These are phyloP conservation scores for Colletotrichum costaricense DNA, from an alignment of 2,329 filamentous ascomycete species.

Conservation along the genomic window DNA sequence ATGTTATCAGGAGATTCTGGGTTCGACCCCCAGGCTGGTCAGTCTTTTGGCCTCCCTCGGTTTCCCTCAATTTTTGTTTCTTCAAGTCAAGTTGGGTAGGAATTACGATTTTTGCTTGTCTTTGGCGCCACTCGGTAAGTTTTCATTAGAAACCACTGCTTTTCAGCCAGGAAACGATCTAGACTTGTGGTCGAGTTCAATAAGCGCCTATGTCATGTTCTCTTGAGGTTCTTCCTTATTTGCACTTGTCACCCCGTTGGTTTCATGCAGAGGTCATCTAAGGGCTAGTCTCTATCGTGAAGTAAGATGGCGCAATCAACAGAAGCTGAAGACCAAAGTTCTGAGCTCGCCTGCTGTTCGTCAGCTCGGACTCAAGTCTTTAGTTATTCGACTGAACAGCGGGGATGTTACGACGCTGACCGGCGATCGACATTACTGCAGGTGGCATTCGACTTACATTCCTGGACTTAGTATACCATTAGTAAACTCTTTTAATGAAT, in stretches of 20 bases:
- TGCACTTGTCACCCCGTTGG: too few relatives aligned
- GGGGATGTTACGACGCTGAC: background rate
- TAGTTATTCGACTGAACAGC: background rate
- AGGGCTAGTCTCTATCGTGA: too few relatives aligned
- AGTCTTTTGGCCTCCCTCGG: background rate
- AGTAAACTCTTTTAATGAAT: background rate
- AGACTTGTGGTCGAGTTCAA: too few relatives aligned
- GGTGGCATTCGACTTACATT: background rate
- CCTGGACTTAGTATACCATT: background rate
- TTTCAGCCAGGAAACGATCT: too few relatives aligned
- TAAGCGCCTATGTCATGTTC: too few relatives aligned
- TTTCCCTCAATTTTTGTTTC: too few relatives aligned
- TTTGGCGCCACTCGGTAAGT: too few relatives aligned
- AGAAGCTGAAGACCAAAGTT: background rate
- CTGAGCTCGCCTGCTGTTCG: background rate
- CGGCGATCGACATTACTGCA: background rate
- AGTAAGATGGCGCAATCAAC: background rate
- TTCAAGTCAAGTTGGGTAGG: too few relatives aligned
- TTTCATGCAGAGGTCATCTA: too few relatives aligned
- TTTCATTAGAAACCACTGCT: too few relatives aligned
- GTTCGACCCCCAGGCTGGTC: constrained; percentile 36
- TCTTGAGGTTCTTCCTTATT: too few relatives aligned
- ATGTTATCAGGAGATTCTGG: constrained; percentile 34
- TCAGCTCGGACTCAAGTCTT: background rate
- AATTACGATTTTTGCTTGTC: too few relatives aligned